phyloP scores from a whole-genome alignment of 2,329 filamentous ascomycete genomes.

The Stemphylium vesicarium region DNA sequence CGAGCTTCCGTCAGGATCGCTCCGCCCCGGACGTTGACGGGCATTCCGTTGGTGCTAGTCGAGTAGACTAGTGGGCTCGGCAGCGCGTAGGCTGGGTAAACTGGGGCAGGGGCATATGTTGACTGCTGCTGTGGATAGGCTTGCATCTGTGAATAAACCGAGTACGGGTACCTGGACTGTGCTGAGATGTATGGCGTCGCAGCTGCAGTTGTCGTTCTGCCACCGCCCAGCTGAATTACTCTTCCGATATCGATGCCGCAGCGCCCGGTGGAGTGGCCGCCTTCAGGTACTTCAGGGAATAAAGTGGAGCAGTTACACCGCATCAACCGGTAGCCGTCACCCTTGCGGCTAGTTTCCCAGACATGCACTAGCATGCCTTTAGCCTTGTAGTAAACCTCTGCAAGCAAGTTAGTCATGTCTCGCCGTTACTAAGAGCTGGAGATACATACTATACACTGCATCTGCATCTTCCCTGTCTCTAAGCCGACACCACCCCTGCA shows the following conservation, averaged over 20 bases:
- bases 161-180: constrained; percentile 31
- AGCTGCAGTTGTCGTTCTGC: constrained; percentile 7
- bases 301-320: constrained; percentile 44
- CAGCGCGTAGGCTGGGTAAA: constrained; percentile 28
- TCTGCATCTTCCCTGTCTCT: constrained; percentile 44
- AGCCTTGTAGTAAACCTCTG: constrained; percentile 31
- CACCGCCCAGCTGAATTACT: constrained; percentile 31
- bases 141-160: constrained; percentile 28
- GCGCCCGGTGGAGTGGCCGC: constrained; percentile 34
- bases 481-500: constrained; percentile 47
- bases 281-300: constrained; percentile 33
- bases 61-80: constrained; percentile 35
- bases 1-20: constrained; percentile 46
- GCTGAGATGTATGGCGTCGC: constrained; percentile 25
- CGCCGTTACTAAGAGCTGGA: constrained; percentile 5
- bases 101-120: constrained; percentile 24
- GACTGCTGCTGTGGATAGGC: constrained; percentile 21
- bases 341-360: constrained; percentile 40
- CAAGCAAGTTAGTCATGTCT: not conserved
- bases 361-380: constrained; percentile 41
- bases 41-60: constrained; percentile 40
- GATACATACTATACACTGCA: constrained; percentile 35
- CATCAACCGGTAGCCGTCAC: constrained; percentile 33
- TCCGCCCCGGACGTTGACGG: constrained; percentile 47
- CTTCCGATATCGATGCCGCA: constrained; percentile 40